A percentile compares a stretch with the other conserved stretches of the same genome.
phyloP scores from a whole-genome alignment of 495 filamentous ascomycete genomes.

The Lasiosphaeria hispida region DNA sequence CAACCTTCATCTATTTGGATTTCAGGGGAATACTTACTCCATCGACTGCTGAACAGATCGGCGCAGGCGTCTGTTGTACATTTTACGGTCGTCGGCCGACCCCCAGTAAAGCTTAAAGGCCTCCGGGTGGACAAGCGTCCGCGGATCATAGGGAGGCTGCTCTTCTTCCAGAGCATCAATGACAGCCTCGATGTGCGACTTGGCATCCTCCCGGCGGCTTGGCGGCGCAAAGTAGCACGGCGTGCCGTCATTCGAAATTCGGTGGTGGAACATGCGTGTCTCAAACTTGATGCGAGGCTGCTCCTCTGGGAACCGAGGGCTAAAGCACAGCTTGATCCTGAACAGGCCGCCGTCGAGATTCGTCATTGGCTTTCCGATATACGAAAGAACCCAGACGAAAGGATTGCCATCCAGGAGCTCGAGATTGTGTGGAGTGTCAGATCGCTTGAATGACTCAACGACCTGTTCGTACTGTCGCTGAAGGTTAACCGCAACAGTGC shows the following conservation, averaged over 20 bases:
- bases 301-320: slow-evolving; percentile 86
- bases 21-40: slow-evolving; percentile 40
- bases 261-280: slow-evolving; percentile 81
- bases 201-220: slow-evolving; percentile 69
- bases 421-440: slow-evolving; percentile 68
- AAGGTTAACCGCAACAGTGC: slow-evolving; percentile 74
- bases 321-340: slow-evolving; percentile 74
- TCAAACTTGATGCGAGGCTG: slow-evolving; percentile 83
- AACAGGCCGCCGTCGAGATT: slow-evolving; percentile 91
- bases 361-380: slow-evolving; percentile 91
- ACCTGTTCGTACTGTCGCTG: slow-evolving; percentile 83
- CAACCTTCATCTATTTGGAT: not conserved
- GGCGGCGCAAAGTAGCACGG: slow-evolving; percentile 74
- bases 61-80: slow-evolving; percentile 79
- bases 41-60: slow-evolving; percentile 55
- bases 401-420: slow-evolving; percentile 71
- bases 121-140: slow-evolving; percentile 83
- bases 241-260: slow-evolving; percentile 73
- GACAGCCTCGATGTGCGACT: slow-evolving; percentile 81
- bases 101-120: slow-evolving; percentile 90
- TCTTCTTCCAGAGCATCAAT: slow-evolving; percentile 83
- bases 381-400: slow-evolving; percentile 65
- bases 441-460: slow-evolving; percentile 65
- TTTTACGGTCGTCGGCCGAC: slow-evolving; percentile 67
- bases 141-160: slow-evolving; percentile 81